Evolutionary conservation across 2,329 filamentous ascomycete genomes (phyloP).

Genomic region (Talaromyces sp.): DNA sequence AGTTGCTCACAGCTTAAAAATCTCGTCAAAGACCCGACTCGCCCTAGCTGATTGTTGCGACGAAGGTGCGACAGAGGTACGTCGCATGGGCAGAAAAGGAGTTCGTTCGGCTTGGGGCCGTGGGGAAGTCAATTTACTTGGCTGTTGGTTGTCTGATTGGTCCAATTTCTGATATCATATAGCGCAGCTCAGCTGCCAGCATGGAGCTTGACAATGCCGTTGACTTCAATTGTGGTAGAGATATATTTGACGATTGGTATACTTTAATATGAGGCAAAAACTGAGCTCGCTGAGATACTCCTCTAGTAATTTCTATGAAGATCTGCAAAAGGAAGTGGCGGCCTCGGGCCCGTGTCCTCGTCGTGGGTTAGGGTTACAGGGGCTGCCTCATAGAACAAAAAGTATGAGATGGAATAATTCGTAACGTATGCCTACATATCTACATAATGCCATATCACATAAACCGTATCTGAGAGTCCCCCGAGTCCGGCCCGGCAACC

Average conservation of each 20-base stretch:
- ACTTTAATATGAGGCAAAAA: neutral
- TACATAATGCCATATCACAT: conserved; percentile 1
- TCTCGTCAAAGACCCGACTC: neutral
- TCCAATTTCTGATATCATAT: neutral
- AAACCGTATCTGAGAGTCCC: conserved; percentile 21
- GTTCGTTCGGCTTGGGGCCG: neutral
- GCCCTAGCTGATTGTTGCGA: neutral
- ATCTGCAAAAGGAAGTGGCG: neutral
- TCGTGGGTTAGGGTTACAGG: neutral
- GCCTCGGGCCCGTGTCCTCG: neutral
- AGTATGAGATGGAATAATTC: too few relatives aligned
- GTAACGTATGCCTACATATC: neutral
- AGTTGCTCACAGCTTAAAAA: conserved; percentile 1
- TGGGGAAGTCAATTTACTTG: conserved; percentile 2
- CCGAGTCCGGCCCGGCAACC: conserved; percentile 19
- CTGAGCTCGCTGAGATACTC: neutral
- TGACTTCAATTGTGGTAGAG: neutral
- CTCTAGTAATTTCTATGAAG: neutral
- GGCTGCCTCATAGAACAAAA: neutral
- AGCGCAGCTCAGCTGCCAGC: neutral
- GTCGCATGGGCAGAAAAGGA: conserved; percentile 13
- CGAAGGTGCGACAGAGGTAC: conserved; percentile 6
- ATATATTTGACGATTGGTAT: neutral
- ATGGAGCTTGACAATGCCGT: neutral
- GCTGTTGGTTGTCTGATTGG: neutral